Base-by-base conservation (phyloP, 441 rosid genomes). In the Viola pubescens region DNA sequence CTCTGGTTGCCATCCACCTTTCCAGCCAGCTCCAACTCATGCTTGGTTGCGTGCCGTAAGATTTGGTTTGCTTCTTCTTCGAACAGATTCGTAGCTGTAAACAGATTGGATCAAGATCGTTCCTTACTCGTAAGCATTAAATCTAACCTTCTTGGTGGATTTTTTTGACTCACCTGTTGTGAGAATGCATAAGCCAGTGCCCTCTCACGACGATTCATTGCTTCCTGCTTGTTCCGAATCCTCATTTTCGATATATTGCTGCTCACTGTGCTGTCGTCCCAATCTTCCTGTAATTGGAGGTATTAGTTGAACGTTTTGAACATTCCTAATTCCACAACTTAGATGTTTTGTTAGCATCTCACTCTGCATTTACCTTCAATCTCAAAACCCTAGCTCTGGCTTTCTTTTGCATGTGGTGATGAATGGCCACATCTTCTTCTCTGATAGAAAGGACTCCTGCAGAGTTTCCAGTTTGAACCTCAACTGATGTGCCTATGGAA, bases 191-290 rank as follows among this genome's bases (percentile, higher is more conserved):
- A 91, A 12, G 95, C 98, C 43, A 86, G 75, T 45, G 98, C 94
- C 64, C 95, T 80, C 65, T 88, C 95, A 0, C 94, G 87, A 67
- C 89, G 73, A 10, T 87, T 86, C 66, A 75, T 79, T 43, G 91
- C 95, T 76, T 86, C 95, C 19, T 83, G 68, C 61, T 82, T 75
- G 79, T 62, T 79, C 78, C 83, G 86, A 63, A 77, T 73, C 75
- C 96, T 86, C 73, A 76, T 73, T 71, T 75, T 78, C 1, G 86
- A 70, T 59, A 80, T 69, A 54, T 77, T 86, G 77, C 89, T 91
- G 60, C 88, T 85, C 60, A 85, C 81, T n/a, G 89, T 88, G 81
- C 98, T 85, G 66, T 88, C 95, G 61, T 91, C 94, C 95, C 96
- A 83, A n/a, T 83, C 94, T 74, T 87, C 88, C 91, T 85, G 78